These are phyloP conservation scores for Pelargonium cotyledonis DNA, from an alignment of 441 rosid species.

Conservation along the genomic window DNA sequence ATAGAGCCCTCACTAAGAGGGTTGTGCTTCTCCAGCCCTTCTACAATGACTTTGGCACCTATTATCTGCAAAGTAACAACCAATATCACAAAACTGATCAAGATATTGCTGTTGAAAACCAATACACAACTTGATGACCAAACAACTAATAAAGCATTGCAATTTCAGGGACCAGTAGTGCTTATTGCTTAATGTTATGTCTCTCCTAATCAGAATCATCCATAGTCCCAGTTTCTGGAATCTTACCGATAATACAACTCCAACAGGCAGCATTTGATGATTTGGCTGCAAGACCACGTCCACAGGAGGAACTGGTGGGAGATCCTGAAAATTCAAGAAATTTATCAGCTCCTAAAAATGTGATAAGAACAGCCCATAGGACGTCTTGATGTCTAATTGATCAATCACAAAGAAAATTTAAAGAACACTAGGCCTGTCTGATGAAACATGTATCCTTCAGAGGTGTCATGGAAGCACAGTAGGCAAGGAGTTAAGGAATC, in stretches of 20 bases:
- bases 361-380: neutral
- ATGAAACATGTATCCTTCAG: conserved; percentile 6
- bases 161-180: neutral
- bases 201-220: neutral
- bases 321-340: conserved; percentile 40
- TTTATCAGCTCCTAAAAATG: neutral
- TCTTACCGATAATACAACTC: conserved; percentile 73
- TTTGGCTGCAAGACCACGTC: conserved; percentile 49
- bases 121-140: conserved; percentile 13
- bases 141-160: conserved; percentile 5
- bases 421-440: neutral
- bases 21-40: conserved; percentile 72
- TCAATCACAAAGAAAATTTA: neutral
- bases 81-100: conserved; percentile 8
- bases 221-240: neutral
- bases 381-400: neutral
- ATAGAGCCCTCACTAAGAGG: conserved; percentile 88
- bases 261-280: conserved; percentile 71
- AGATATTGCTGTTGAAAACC: conserved; percentile 2
- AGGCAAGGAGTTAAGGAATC: neutral
- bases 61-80: conserved; percentile 42
- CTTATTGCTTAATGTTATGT: neutral
- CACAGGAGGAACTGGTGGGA: conserved; percentile 80
- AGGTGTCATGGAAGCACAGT: neutral
- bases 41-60: conserved; percentile 73